A percentile compares a stretch with the other conserved stretches of the same genome.
phyloP scores from a whole-genome alignment of 306 rosid genomes.

The Cucurbita maxima region DNA sequence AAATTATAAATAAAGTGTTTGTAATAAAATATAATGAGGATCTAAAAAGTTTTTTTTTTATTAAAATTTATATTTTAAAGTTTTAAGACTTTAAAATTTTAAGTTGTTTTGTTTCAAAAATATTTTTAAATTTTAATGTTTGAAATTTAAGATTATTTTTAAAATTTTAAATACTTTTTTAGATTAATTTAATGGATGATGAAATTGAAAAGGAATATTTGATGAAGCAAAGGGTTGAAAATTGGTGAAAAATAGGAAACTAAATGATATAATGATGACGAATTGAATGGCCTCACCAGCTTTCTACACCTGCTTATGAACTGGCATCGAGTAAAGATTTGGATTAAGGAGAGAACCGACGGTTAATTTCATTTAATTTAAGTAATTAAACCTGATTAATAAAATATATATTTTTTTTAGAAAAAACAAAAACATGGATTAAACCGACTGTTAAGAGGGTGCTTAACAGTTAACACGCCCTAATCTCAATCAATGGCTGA shows the following conservation, averaged over 20 bases:
- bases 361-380: not conserved
- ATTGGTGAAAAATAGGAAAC: not conserved
- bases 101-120: too few relatives aligned
- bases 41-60: too few relatives aligned
- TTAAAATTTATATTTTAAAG: too few relatives aligned
- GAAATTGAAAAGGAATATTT: not conserved
- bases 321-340: not conserved
- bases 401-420: not conserved
- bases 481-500: too few relatives aligned
- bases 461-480: not conserved
- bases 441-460: too few relatives aligned
- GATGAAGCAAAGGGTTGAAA: not conserved
- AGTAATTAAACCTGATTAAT: not conserved
- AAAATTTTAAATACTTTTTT: too few relatives aligned
- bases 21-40: too few relatives aligned
- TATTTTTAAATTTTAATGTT: too few relatives aligned
- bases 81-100: too few relatives aligned
- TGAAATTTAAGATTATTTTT: too few relatives aligned
- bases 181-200: too few relatives aligned
- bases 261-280: not conserved
- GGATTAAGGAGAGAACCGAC: not conserved
- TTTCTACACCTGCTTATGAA: not conserved
- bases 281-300: not conserved
- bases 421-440: not conserved
- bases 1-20: too few relatives aligned